Percentiles rank a stretch among this genome's conserved stretches.
Evolutionary conservation across 169 alveolate species (phyloP).

Genomic region (Perkinsus chesapeaki): DNA sequence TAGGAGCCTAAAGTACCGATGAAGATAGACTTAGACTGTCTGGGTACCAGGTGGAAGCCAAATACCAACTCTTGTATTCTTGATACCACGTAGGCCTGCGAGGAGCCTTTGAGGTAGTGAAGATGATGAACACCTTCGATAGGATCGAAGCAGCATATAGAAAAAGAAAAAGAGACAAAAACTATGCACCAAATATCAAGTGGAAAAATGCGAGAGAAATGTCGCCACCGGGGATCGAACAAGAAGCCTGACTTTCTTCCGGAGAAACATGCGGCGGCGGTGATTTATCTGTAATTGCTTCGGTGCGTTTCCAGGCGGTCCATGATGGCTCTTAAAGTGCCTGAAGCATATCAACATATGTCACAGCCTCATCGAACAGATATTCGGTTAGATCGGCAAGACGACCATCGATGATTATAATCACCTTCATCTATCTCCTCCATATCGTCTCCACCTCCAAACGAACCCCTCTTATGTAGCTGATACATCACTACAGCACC

Average conservation of each 20-base stretch:
- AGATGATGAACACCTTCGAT: neutral
- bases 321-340: too few species aligned
- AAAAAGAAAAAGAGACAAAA: neutral
- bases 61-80: neutral
- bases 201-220: neutral
- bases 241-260: neutral
- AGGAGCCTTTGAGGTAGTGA: neutral
- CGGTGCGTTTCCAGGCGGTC: too few species aligned
- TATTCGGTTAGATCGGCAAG: neutral
- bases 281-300: too few species aligned
- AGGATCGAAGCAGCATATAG: neutral
- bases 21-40: neutral
- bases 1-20: neutral
- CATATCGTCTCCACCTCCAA: neutral
- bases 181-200: neutral
- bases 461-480: neutral
- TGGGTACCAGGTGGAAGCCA: neutral
- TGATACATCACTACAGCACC: neutral
- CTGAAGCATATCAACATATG: neutral
- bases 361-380: neutral
- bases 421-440: neutral
- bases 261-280: too few species aligned
- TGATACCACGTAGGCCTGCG: neutral
- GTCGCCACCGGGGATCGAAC: neutral
- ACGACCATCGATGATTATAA: neutral